These are phyloP conservation scores for Triticum aestivum DNA, from an alignment of 176 grass and related monocot genomes.

Conservation along the genomic window DNA sequence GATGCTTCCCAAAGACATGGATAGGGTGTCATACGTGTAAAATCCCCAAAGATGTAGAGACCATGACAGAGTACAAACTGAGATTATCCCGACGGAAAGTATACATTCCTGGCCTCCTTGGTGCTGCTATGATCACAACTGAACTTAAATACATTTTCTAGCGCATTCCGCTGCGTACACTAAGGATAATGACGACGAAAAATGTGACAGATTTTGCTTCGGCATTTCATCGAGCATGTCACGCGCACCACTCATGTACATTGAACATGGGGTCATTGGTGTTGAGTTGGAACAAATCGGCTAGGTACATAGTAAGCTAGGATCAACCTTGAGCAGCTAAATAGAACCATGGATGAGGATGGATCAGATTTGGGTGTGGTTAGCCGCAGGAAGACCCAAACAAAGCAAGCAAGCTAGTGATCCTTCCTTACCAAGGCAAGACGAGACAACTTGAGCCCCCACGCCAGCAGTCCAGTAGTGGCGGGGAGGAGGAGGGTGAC, in stretches of 20 bases:
- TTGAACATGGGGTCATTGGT: too few species aligned
- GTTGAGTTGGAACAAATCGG: background rate
- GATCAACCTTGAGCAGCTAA: background rate
- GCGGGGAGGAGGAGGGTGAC: background rate
- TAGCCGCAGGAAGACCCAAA: background rate
- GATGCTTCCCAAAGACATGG: background rate
- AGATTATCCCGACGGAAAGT: background rate
- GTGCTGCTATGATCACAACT: background rate
- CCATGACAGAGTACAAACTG: background rate
- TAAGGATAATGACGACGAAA: background rate
- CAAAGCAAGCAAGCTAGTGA: background rate
- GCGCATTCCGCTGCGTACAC: rapidly evolving
- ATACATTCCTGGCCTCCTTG: background rate
- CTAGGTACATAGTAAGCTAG: background rate
- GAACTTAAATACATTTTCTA: background rate
- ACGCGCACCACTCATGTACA: background rate
- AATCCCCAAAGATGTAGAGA: background rate
- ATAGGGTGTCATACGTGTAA: too few species aligned
- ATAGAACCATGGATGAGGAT: background rate
- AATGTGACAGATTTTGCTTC: background rate
- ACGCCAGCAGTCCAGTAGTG: background rate
- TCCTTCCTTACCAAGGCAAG: background rate
- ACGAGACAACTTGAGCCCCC: background rate
- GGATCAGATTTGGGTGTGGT: background rate
- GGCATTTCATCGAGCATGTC: background rate